A percentile compares a stretch with the other conserved stretches of the same genome.
phyloP scores from a whole-genome alignment of 768 basidiomycete species.

The Boletus patriciae region DNA sequence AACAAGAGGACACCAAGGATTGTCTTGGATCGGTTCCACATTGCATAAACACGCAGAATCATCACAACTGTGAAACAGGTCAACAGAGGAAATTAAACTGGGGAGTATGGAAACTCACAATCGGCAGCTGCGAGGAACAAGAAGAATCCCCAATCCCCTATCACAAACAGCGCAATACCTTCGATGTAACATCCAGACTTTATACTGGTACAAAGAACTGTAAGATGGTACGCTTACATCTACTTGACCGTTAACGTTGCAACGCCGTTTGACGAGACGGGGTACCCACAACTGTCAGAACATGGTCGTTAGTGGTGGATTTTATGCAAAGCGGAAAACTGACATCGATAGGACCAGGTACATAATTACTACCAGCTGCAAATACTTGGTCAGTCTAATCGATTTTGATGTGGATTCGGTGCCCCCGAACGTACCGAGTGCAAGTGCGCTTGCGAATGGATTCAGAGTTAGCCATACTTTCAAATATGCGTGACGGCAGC shows the following conservation, averaged over 20 bases:
- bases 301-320: neutral
- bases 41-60: conserved; percentile 18
- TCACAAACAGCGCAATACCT: neutral
- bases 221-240: conserved; percentile 8
- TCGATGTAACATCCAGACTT: neutral
- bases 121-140: conserved; percentile 6
- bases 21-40: conserved; percentile 11
- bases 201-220: neutral
- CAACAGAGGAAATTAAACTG: neutral
- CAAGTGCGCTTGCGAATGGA: neutral
- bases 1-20: conserved; percentile 6
- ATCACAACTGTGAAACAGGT: conserved; percentile 14
- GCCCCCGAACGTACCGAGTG: conserved; percentile 3
- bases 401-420: neutral
- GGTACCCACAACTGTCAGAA: conserved; percentile 5
- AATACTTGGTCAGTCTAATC: neutral
- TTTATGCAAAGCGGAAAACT: neutral
- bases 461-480: neutral
- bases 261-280: neutral
- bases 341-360: conserved; percentile 6
- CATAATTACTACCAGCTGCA: conserved; percentile 3
- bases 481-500: too few species aligned
- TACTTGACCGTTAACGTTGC: neutral
- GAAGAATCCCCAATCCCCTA: neutral
- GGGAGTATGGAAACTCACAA: neutral